Conservation (phyloP, 371 early-diverging fungal genomes). For the Nematocida parisii region DNA sequence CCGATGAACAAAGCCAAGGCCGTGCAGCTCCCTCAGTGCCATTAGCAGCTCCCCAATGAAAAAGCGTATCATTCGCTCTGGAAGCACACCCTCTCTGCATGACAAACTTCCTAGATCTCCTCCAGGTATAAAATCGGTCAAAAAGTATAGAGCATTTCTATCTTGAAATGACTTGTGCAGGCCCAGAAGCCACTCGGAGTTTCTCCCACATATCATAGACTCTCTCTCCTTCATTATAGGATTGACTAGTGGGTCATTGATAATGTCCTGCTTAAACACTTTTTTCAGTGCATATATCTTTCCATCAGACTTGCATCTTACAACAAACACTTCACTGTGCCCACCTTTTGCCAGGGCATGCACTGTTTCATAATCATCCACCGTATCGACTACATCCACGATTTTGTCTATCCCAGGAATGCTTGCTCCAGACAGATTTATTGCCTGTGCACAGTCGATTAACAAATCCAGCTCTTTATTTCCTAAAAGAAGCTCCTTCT, state of each 20-base stretch:
- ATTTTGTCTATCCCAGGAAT: conserved; percentile 13
- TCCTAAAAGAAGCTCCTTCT: conserved; percentile 33
- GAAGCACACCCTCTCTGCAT: conserved; percentile 70
- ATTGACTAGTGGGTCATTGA: conserved; percentile 48
- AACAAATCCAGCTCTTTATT: conserved; percentile 22
- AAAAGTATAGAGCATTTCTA: conserved; percentile 72
- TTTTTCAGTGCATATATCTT: conserved; percentile 90
- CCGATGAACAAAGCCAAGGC: conserved; percentile 70
- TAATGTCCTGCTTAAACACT: conserved; percentile 73
- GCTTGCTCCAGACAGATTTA: not conserved
- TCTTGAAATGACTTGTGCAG: conserved; percentile 74
- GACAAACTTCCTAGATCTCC: conserved; percentile 79
- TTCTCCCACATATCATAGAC: conserved; percentile 43
- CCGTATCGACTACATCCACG: not conserved
- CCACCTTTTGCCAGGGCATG: conserved; percentile 83
- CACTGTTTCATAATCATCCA: conserved; percentile 77
- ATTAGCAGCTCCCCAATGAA: conserved; percentile 69
- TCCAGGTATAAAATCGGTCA: conserved; percentile 81
- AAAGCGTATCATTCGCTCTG: conserved; percentile 69
- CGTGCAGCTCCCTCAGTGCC: conserved; percentile 67
- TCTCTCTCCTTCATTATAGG: conserved; percentile 48
- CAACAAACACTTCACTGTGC: conserved; percentile 76
- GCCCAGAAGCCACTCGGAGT: conserved; percentile 70
- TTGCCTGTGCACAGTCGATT: conserved; percentile 37
- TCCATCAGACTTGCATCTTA: conserved; percentile 73